Evolutionary conservation across 108 stramenopile genomes (phyloP), one percentile per base, ranked within the genome.

Genomic region (Skeletonema costatum): DNA sequence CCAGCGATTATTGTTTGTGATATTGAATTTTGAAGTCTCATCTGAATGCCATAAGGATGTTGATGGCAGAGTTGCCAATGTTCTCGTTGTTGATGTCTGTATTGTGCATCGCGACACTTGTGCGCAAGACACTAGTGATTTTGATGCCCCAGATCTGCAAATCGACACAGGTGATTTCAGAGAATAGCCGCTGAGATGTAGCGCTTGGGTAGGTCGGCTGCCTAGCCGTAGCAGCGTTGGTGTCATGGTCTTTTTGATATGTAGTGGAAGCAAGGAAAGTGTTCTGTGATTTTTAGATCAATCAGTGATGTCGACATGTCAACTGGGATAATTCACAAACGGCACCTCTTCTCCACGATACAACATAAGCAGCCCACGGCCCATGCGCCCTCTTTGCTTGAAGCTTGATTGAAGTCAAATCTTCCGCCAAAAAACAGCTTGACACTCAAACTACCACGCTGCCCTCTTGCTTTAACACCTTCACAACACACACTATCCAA

Each of bases 401-500:
- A 41, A 41, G 39, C 33, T 35, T 35, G 33, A 35, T 41, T 41
- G 39, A 41, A 41, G 39, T 12, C 39, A 41, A 41, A 41, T 41
- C 39, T 41, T 41, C 39, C 11, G 39, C 39, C 39, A 36, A 36
- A 36, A 36, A 41, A 41, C 39, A 41, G 11, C 39, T 41, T 41
- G 39, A 41, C 39, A 41, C 39, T n/a, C 59, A 31, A 60, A 30
- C 30, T 60, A 31, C 59, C 59, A 60, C 59, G 29, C 59, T 60
- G 59, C 59, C 16, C 59, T 25, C 59, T 59, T 39, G 38, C 6
- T n/a, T n/a, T n/a, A n/a, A n/a, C 12, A 11, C 39, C 39, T 41
- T 41, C 38, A 39, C 38, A 39, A 41, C 39, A 41, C 11, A 41
- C 39, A 39, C 59, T 11, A 64, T 36, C 17, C 75, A 82, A 60